phyloP scores from a whole-genome alignment of 306 rosid species.

The Cotoneaster glaucophyllus region DNA sequence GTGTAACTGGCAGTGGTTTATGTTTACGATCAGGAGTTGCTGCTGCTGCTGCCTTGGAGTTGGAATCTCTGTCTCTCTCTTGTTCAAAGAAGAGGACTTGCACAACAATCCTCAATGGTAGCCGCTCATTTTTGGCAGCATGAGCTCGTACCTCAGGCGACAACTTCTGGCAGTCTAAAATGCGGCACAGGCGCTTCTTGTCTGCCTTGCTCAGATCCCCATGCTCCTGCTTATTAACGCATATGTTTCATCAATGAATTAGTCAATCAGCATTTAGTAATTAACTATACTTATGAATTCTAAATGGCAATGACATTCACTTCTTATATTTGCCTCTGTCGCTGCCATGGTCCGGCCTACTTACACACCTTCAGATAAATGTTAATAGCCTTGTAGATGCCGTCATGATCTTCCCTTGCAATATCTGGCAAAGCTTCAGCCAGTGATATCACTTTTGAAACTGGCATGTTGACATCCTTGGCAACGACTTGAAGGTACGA shows the following conservation, averaged over 20 bases:
- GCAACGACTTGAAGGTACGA: slow-evolving; percentile 84
- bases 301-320: not conserved
- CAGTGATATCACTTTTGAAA: slow-evolving; percentile 54
- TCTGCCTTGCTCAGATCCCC: slow-evolving; percentile 62
- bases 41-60: slow-evolving; percentile 11
- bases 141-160: slow-evolving; percentile 60
- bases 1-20: not conserved
- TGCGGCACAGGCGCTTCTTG: slow-evolving; percentile 58
- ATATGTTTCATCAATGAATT: not conserved
- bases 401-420: slow-evolving; percentile 66
- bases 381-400: slow-evolving; percentile 80
- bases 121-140: slow-evolving; percentile 75
- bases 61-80: slow-evolving; percentile 42
- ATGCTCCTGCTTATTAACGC: slow-evolving; percentile 46
- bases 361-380: slow-evolving; percentile 71
- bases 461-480: slow-evolving; percentile 64
- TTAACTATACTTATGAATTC: not conserved
- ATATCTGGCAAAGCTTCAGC: slow-evolving; percentile 76
- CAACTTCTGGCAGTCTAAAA: slow-evolving; percentile 68
- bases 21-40: slow-evolving; percentile 20
- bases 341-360: too few species aligned
- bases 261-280: not conserved
- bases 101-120: slow-evolving; percentile 74
- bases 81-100: slow-evolving; percentile 77
- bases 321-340: not conserved